A percentile compares a stretch with the other conserved stretches of the same genome.
These are phyloP conservation scores for Colletotrichum sp. DNA, from an alignment of 2,329 filamentous ascomycete species.

Conservation along the genomic window DNA sequence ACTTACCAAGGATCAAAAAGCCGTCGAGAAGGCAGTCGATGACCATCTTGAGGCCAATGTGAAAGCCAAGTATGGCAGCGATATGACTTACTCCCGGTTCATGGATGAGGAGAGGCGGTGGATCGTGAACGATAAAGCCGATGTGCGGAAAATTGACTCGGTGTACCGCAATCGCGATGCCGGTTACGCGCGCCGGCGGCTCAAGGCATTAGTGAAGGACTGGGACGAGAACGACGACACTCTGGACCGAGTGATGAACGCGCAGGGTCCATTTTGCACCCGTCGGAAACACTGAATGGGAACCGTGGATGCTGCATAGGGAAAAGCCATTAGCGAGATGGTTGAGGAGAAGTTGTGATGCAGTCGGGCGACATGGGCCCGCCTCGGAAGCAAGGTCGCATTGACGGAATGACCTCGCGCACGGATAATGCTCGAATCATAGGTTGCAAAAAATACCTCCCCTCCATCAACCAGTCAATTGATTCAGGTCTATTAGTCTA, in stretches of 20 bases:
- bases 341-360: not conserved
- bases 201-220: slow-evolving; percentile 39
- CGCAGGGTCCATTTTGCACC: slow-evolving; percentile 31
- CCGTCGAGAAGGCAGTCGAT: slow-evolving; percentile 31
- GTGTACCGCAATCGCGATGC: slow-evolving; percentile 48
- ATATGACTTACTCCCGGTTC: slow-evolving; percentile 34
- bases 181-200: slow-evolving; percentile 36
- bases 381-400: not conserved
- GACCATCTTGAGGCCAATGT: slow-evolving; percentile 36
- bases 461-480: rapidly evolving
- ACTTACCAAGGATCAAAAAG: not conserved
- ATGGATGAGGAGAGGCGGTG: slow-evolving; percentile 42
- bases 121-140: slow-evolving; percentile 41
- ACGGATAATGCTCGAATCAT: not conserved
- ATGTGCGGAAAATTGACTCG: slow-evolving; percentile 47
- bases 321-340: not conserved
- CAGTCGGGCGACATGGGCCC: not conserved
- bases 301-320: not conserved
- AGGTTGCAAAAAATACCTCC: rapidly evolving
- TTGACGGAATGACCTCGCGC: not conserved
- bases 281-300: not conserved
- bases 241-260: slow-evolving; percentile 38
- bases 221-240: slow-evolving; percentile 46
- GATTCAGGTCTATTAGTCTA: slow-evolving; percentile 19
- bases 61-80: slow-evolving; percentile 32